Evolutionary conservation across 345 rosid genomes (phyloP), one percentile per base, ranked within the genome.

Genomic region (Eucalyptus sideroxylon): DNA sequence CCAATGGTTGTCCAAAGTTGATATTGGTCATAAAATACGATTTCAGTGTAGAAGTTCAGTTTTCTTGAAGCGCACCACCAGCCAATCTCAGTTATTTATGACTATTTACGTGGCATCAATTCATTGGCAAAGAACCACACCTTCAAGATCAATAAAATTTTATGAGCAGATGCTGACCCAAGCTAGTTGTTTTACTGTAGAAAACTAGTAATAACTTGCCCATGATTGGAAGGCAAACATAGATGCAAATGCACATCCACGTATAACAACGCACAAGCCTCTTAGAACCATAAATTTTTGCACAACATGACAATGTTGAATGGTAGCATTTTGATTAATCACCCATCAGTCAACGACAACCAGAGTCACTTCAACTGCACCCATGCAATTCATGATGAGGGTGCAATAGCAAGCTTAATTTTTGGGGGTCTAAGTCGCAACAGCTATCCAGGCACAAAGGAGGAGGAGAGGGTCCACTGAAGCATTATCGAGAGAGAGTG

Each of bases 341-440:
- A 65, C 37, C 19, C 77, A 65, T 65, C 77, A 65, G 77, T 15
- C 77, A n/a, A 65, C 8, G 77, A 62, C 11, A 56, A 62, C 69
- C 34, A 62, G 69, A 62, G 31, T 62, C 34, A 62, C 16, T 27
- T 62, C 69, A 62, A 6, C 0, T 62, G 34, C 72, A 62, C 3
- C 31, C 31, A 9, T 91, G 92, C 7, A 90, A 91, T 44, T 80
- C 82, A 86, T 23, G 88, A 89, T 34, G 91, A 62, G 72, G n/a
- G 72, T 62, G 69, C 69, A 26, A 60, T 60, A 27, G 53, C 19
- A 16, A 16, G 65, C 24, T 26, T 90, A 91, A 40, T 91, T 89
- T 19, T 90, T 92, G 90, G 80, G 47, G 90, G 90, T 89, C 87
- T 23, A 89, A 85, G 53, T 89, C 90, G 49, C 87, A 86, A 62